These are phyloP conservation scores for Trichoderma hamatum DNA, from an alignment of 2,329 filamentous ascomycete species.

Conservation along the genomic window DNA sequence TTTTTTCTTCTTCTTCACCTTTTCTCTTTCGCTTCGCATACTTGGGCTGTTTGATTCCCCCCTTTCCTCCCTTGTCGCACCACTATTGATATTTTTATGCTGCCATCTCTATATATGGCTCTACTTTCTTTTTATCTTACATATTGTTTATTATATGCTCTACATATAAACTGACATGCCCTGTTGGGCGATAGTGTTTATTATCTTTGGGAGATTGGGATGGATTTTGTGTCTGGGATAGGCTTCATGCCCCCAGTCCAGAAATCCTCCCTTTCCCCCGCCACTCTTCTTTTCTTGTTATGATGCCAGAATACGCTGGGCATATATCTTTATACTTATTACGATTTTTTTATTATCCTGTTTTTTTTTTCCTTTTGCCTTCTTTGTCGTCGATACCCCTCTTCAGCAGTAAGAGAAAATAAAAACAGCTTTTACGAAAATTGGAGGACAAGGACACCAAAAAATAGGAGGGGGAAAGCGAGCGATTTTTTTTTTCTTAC, in stretches of 20 bases:
- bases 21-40: constrained; percentile 20
- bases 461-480: constrained; percentile 14
- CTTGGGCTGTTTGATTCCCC: constrained; percentile 1
- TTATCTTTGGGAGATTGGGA: constrained; percentile 33
- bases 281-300: neutral
- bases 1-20: constrained; percentile 1
- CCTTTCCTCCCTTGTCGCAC: constrained; percentile 7
- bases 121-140: constrained; percentile 26
- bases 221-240: neutral
- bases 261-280: neutral
- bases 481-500: constrained; percentile 6
- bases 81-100: constrained; percentile 4
- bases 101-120: constrained; percentile 24
- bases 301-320: constrained; percentile 7
- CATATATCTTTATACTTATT: neutral
- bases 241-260: neutral
- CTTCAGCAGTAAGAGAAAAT: constrained; percentile 26
- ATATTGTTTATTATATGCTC: constrained; percentile 33
- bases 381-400: constrained; percentile 32
- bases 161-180: constrained; percentile 34
- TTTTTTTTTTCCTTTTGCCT: constrained; percentile 2
- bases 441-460: constrained; percentile 1
- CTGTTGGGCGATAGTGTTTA: constrained; percentile 42
- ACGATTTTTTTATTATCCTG: neutral
- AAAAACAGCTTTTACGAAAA: constrained; percentile 28